These are phyloP conservation scores for Hypomontagnella monticulosa DNA, from an alignment of 495 filamentous ascomycete species.

Conservation along the genomic window DNA sequence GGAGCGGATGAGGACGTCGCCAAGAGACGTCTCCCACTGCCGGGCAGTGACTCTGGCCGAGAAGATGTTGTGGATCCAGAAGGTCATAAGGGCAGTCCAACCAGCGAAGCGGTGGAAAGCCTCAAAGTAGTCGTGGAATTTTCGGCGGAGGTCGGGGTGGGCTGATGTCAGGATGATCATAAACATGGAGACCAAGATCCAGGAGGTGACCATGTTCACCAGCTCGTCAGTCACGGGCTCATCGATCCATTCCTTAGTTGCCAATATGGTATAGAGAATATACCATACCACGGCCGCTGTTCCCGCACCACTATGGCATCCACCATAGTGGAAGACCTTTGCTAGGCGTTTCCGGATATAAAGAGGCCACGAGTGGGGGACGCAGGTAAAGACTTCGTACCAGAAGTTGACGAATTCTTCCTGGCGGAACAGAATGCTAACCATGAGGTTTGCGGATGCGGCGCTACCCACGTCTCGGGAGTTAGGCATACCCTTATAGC, in stretches of 20 bases:
- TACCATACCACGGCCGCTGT: slow-evolving; percentile 77
- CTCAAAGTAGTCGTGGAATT: slow-evolving; percentile 73
- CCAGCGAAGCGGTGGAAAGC: slow-evolving; percentile 72
- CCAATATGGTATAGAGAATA: slow-evolving; percentile 55
- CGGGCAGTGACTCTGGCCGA: slow-evolving; percentile 64
- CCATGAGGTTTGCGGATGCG: slow-evolving; percentile 59
- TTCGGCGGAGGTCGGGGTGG: slow-evolving; percentile 62
- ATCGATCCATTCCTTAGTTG: slow-evolving; percentile 60
- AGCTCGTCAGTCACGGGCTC: slow-evolving; percentile 34
- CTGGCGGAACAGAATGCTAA: slow-evolving; percentile 70
- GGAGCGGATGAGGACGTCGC: slow-evolving; percentile 57
- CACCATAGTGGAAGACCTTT: slow-evolving; percentile 81
- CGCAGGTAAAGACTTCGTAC: slow-evolving; percentile 66
- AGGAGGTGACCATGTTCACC: slow-evolving; percentile 54
- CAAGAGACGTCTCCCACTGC: slow-evolving; percentile 57
- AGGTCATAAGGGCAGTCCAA: slow-evolving; percentile 68
- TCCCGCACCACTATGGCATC: slow-evolving; percentile 77
- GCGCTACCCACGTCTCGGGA: slow-evolving; percentile 49
- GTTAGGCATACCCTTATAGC: slow-evolving; percentile 36
- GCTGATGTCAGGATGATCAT: slow-evolving; percentile 55
- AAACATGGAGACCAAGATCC: slow-evolving; percentile 54
- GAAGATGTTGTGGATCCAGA: slow-evolving; percentile 70
- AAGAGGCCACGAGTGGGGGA: slow-evolving; percentile 69
- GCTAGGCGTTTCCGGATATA: slow-evolving; percentile 70
- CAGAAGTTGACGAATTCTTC: slow-evolving; percentile 79